Conservation (phyloP, 148 eudicot species). For the Vaccinium macrocarpon region DNA sequence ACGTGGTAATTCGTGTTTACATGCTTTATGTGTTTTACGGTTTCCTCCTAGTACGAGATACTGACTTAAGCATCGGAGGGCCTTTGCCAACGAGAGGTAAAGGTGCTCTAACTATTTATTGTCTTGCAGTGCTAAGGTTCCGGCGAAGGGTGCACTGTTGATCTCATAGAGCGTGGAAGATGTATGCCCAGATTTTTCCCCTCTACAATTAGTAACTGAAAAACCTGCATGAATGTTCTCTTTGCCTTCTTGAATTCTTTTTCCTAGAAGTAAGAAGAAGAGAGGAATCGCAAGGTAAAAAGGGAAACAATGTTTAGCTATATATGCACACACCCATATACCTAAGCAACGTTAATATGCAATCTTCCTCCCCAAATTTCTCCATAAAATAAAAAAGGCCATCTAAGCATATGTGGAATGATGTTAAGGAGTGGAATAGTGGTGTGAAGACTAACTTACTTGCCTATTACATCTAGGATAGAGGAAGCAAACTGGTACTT, state of each 20-base stretch:
- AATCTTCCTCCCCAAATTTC: neutral
- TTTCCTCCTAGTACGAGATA: too few relatives aligned
- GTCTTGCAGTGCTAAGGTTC: too few relatives aligned
- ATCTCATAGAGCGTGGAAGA: too few relatives aligned
- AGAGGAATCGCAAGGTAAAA: neutral
- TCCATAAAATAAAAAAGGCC: neutral
- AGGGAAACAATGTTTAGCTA: neutral
- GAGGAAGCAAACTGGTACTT: neutral
- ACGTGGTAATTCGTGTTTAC: too few relatives aligned
- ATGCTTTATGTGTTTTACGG: too few relatives aligned
- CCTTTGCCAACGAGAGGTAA: too few relatives aligned
- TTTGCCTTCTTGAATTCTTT: neutral
- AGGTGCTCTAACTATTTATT: too few relatives aligned
- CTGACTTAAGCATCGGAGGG: too few relatives aligned
- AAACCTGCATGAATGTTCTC: neutral
- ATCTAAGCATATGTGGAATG: too few relatives aligned
- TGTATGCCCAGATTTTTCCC: too few relatives aligned
- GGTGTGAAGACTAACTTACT: neutral
- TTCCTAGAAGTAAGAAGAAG: neutral
- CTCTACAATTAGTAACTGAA: neutral
- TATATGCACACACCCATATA: neutral
- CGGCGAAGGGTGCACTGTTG: too few relatives aligned
- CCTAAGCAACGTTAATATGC: neutral
- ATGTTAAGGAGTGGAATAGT: neutral
- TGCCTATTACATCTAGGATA: neutral